Evolutionary conservation across 169 alveolate genomes (phyloP).

Genomic region (Sarcocystis neurona): DNA sequence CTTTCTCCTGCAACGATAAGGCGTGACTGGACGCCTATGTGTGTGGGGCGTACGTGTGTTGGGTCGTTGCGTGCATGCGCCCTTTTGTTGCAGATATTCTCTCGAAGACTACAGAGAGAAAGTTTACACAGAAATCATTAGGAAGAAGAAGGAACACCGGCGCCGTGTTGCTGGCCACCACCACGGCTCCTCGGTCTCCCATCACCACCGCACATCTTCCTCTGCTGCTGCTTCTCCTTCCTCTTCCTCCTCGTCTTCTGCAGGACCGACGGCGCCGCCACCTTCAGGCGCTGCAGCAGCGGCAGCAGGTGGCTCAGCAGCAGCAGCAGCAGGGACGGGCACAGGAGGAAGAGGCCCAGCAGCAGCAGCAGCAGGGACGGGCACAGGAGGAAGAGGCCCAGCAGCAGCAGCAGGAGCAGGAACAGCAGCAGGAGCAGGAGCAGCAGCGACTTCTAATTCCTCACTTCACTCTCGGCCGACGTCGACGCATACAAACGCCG

Average conservation of each 20-base stretch:
- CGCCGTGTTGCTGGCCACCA: conserved; percentile 22
- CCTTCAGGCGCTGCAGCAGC: no score
- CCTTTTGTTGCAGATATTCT: not conserved
- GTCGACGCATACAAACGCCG: no score
- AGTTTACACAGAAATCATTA: conserved; percentile 66
- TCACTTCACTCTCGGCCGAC: no score
- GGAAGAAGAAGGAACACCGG: conserved; percentile 68
- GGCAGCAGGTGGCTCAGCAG: no score
- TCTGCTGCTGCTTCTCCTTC: not conserved
- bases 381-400: no score
- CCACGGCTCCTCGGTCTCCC: conserved; percentile 2
- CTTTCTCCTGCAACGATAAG: no score
- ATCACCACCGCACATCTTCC: not conserved
- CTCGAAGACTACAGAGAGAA: conserved; percentile 70
- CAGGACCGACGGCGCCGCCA: not conserved
- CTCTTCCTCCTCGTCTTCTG: not conserved
- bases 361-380: no score
- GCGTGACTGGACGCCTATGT: conserved; percentile 21
- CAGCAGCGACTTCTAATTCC: no score
- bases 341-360: no score
- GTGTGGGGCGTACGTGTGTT: not conserved
- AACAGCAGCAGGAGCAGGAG: conserved; percentile 48
- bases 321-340: no score
- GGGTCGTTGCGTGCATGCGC: not conserved
- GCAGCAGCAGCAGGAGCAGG: conserved; percentile 49